Percentiles rank a stretch among this genome's conserved stretches.
Evolutionary conservation across 371 early-diverging fungal species (phyloP).

Genomic region (Batkoa obscura): DNA sequence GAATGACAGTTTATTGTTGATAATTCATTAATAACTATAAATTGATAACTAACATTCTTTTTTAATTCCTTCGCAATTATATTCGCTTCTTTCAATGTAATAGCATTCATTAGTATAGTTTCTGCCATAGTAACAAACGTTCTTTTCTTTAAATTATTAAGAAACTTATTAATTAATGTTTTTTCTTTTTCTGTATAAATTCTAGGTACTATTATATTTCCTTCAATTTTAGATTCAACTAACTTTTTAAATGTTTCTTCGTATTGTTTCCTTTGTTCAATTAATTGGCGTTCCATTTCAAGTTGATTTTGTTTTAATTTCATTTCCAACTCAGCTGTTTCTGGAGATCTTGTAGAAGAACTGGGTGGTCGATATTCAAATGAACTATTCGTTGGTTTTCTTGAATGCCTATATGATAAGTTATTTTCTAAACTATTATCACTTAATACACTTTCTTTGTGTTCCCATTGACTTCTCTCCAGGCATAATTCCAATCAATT

Average conservation of each 20-base stretch:
- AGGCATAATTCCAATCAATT: slow-evolving; percentile 63
- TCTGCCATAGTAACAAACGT: slow-evolving; percentile 55
- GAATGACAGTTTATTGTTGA: slow-evolving; percentile 29
- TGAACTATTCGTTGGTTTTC: slow-evolving; percentile 16
- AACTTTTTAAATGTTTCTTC: slow-evolving; percentile 18
- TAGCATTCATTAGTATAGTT: slow-evolving; percentile 40
- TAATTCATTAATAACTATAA: slow-evolving; percentile 42
- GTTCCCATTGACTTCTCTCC: slow-evolving; percentile 34
- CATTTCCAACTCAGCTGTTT: slow-evolving; percentile 16
- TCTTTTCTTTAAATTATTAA: slow-evolving; percentile 34
- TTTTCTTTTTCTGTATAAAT: slow-evolving; percentile 23
- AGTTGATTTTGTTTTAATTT: slow-evolving; percentile 21
- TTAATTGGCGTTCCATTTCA: slow-evolving; percentile 23
- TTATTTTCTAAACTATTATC: slow-evolving; percentile 25
- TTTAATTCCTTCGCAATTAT: slow-evolving; percentile 58
- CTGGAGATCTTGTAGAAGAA: slow-evolving; percentile 10
- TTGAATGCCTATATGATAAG: slow-evolving; percentile 21
- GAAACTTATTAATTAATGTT: slow-evolving; percentile 23
- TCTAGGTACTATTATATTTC: slow-evolving; percentile 4
- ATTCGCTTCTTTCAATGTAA: slow-evolving; percentile 70
- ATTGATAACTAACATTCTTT: slow-evolving; percentile 61
- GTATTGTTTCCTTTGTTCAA: slow-evolving; percentile 21
- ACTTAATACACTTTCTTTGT: slow-evolving; percentile 19
- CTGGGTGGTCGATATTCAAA: not conserved
- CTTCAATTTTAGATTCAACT: slow-evolving; percentile 15